phyloP scores from a whole-genome alignment of 345 rosid species.

The Salix viminalis region DNA sequence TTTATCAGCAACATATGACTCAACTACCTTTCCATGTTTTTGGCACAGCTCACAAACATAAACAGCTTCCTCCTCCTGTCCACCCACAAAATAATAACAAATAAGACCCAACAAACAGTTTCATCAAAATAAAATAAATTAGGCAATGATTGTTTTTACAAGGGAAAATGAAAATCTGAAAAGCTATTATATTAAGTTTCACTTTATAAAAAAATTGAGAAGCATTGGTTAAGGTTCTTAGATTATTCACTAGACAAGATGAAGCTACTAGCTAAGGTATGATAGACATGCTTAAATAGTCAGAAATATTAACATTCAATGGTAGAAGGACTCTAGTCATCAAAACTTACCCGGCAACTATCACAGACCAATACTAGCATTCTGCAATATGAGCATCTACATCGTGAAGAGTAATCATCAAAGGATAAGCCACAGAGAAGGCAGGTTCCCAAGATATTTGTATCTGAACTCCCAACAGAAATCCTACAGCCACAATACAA shows the following conservation, averaged over 20 bases:
- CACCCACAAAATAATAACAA: constrained; percentile 21
- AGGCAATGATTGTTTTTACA: background rate
- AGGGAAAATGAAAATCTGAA: background rate
- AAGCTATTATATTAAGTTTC: background rate
- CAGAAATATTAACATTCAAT: background rate
- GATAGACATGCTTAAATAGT: background rate
- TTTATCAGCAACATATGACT: constrained; percentile 21
- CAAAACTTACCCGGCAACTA: constrained; percentile 53
- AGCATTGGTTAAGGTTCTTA: background rate
- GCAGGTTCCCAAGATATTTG: constrained; percentile 58
- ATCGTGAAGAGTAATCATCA: constrained; percentile 81
- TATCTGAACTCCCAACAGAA: constrained; percentile 77
- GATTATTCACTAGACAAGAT: background rate
- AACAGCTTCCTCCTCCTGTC: constrained; percentile 50
- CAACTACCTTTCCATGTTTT: constrained; percentile 47
- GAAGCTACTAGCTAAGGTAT: background rate
- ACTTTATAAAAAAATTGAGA: background rate
- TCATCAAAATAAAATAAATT: background rate
- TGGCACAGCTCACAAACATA: constrained; percentile 80
- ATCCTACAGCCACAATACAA: constrained; percentile 45
- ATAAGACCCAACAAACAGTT: background rate
- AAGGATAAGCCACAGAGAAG: constrained; percentile 62
- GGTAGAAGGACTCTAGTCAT: background rate
- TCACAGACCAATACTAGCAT: constrained; percentile 93
- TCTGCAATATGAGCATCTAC: constrained; percentile 71